phyloP scores from a whole-genome alignment of 2,329 filamentous ascomycete species.

The Blastomyces percursus region DNA sequence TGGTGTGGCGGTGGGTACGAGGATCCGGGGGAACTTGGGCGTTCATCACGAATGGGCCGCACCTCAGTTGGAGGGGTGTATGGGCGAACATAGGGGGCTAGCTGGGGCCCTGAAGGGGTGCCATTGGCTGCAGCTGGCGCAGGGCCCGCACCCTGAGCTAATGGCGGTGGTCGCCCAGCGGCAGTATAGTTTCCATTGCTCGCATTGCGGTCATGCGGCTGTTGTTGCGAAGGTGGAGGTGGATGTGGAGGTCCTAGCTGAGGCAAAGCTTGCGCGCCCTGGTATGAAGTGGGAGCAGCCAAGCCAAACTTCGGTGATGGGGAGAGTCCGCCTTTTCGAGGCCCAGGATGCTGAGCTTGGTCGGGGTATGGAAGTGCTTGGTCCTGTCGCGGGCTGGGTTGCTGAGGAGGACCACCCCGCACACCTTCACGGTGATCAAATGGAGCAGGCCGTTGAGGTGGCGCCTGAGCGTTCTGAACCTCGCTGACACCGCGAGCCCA shows the following conservation, averaged over 20 bases:
- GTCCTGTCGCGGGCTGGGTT: constrained; percentile 66
- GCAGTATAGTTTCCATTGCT: constrained; percentile 24
- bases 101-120: constrained; percentile 41
- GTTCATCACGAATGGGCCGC: constrained; percentile 68
- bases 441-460: constrained; percentile 53
- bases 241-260: constrained; percentile 34
- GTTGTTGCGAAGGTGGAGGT: constrained; percentile 20
- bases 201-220: constrained; percentile 28
- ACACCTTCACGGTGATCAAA: constrained; percentile 69
- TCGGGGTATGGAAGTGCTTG: constrained; percentile 59
- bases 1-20: constrained; percentile 71
- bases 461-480: constrained; percentile 51
- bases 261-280: constrained; percentile 39
- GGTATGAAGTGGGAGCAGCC: constrained; percentile 43
- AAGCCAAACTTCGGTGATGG: constrained; percentile 51
- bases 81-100: constrained; percentile 63
- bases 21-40: constrained; percentile 83
- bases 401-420: constrained; percentile 52
- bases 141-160: constrained; percentile 43
- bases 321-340: constrained; percentile 44
- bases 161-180: constrained; percentile 35
- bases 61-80: constrained; percentile 77
- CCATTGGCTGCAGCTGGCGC: constrained; percentile 44
- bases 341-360: constrained; percentile 44
- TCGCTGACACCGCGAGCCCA: constrained; percentile 64